A percentile compares a stretch with the other conserved stretches of the same genome.
Conservation (phyloP, 495 filamentous ascomycete species). For the Tuber indicum region DNA sequence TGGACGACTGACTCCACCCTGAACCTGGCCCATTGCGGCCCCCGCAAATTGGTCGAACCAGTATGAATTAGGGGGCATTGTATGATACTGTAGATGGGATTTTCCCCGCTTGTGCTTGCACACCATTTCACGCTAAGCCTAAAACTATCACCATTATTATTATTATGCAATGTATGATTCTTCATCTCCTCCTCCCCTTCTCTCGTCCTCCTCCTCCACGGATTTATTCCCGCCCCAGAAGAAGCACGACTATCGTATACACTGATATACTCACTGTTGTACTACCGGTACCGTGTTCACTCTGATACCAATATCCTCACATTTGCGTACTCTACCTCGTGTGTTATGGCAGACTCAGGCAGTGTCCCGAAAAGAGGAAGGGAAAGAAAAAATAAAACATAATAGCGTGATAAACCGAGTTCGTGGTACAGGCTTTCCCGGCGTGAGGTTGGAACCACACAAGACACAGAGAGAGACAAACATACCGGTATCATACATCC, state of each 20-base stretch:
- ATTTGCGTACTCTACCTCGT: not conserved
- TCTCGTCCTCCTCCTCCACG: conserved; percentile 1
- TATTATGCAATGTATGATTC: conserved; percentile 9
- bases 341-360: not conserved
- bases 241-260: conserved; percentile 8
- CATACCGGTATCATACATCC: not conserved
- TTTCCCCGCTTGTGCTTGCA: conserved; percentile 24
- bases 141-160: not conserved
- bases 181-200: conserved; percentile 22
- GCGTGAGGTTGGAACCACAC: not conserved
- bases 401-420: conserved; percentile 24
- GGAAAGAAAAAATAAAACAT: not conserved
- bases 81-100: conserved; percentile 1
- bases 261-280: not conserved
- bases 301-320: not conserved
- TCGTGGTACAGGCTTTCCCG: conserved; percentile 6
- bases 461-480: not conserved
- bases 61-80: conserved; percentile 22
- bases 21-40: conserved; percentile 34
- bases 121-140: conserved; percentile 14
- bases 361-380: not conserved
- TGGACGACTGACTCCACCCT: conserved; percentile 36
- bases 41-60: conserved; percentile 28
- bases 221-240: conserved; percentile 23
- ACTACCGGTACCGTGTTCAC: not conserved